These are phyloP conservation scores for Bipolaris victoriae DNA, from an alignment of 2,329 filamentous ascomycete species.

Conservation along the genomic window DNA sequence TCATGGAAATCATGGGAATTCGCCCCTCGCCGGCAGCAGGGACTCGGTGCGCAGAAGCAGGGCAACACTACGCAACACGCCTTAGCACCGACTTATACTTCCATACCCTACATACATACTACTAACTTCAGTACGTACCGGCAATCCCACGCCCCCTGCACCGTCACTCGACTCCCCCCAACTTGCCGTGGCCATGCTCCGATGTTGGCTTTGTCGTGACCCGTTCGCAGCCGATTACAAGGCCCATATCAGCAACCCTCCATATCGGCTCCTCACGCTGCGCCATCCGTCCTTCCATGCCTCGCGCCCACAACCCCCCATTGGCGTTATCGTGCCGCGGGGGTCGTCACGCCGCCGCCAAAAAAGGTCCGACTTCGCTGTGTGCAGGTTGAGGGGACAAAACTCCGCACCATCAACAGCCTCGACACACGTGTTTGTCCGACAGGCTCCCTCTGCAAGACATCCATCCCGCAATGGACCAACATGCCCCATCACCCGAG, in stretches of 20 bases:
- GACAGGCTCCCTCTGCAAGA: constrained; percentile 13
- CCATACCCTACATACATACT: neutral
- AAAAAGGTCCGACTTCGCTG: constrained; percentile 39
- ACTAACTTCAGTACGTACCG: neutral
- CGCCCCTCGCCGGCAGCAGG: constrained; percentile 11
- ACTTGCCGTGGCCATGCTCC: neutral
- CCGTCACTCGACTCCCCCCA: neutral
- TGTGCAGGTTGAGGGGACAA: constrained; percentile 1
- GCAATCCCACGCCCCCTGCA: neutral
- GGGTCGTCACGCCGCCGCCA: constrained; percentile 21
- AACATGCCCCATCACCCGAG: neutral
- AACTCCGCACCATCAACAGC: neutral
- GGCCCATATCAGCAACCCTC: constrained; percentile 19
- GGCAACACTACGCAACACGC: constrained; percentile 7
- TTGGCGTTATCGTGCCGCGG: constrained; percentile 44
- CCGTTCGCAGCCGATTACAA: constrained; percentile 39
- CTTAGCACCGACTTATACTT: neutral
- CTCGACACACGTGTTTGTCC: constrained; percentile 19
- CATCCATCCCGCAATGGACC: constrained; percentile 15
- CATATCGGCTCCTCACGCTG: constrained; percentile 12
- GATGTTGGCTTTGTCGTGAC: constrained; percentile 6
- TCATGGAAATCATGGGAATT: constrained; percentile 21
- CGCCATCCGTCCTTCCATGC: constrained; percentile 38
- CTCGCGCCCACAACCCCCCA: constrained; percentile 29
- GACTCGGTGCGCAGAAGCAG: constrained; percentile 19